Base-by-base conservation (phyloP, 805 yeast species). In the Isabelozyma gotoi region DNA sequence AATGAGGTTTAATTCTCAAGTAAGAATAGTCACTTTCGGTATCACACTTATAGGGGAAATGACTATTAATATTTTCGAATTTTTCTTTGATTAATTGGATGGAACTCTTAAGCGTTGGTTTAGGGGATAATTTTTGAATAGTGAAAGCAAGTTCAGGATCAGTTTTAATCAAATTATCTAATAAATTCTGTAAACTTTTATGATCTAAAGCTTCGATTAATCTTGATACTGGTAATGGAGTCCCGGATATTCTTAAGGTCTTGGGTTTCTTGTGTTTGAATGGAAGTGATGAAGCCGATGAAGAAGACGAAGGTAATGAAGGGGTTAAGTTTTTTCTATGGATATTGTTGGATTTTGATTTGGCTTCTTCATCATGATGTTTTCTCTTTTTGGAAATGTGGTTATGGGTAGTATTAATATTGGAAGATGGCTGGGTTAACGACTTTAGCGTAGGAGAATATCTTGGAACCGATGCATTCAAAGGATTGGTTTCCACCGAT, bases 41-140 rank as follows among this genome's bases (percentile, higher is more conserved):
- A 52, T 86, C 90, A 49, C 88, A 88, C 50, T 83, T 82, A 60
- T 85, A 88, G 1, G 96, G 96, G 50, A 89, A 63, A 46, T 76
- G 73, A 7, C 60, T 59, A 16, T 66, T 53, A 19, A 87, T 77
- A 4, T 56, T 57, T 16, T 71, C 58, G 38, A 77, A 65, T 53
- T 81, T 79, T 5, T 57, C 52, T 32, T 67, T 60, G 41, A 89
- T 67, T 34, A 80, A 68, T 8, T 63, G 68, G 7, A 84, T 58
- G 5, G 86, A 76, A 44, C 76, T 73, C 10, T 68, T 60, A 3
- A 81, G 73, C 0, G 82, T 69, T 12, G 90, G 81, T 39, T 70
- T 71, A 19, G 91, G 88, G 0, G 87, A 74, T 47, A 76, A 55
- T 36, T 66, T 60, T 15, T 71, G 54, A 38, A 89, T 65, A 27